These are phyloP conservation scores for Cadophora gregata DNA, from an alignment of 2,329 filamentous ascomycete genomes.

Conservation along the genomic window DNA sequence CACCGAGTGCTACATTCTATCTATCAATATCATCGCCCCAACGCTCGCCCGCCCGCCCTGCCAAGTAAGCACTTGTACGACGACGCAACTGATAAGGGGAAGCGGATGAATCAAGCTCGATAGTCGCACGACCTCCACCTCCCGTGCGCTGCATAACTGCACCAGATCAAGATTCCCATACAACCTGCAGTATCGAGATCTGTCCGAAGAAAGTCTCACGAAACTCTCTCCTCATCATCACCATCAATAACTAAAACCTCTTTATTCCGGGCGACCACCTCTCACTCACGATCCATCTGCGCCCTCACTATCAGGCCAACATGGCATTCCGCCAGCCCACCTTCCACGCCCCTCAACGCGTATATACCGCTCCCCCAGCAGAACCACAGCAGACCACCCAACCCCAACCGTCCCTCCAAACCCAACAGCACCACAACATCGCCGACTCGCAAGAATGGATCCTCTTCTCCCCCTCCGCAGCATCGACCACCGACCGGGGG, in stretches of 20 bases:
- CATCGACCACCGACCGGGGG: constrained; percentile 70
- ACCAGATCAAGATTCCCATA: constrained; percentile 1
- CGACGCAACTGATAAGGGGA: constrained; percentile 12
- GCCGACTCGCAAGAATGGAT: constrained; percentile 94
- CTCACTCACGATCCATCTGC: background rate
- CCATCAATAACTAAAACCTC: background rate
- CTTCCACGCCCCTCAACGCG: constrained; percentile 57
- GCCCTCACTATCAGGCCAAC: constrained; percentile 16
- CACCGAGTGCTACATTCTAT: background rate
- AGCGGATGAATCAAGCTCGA: constrained; percentile 8
- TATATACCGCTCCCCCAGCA: constrained; percentile 49
- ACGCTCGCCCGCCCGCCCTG: constrained; percentile 6
- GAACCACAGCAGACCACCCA: constrained; percentile 45
- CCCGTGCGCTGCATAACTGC: constrained; percentile 1
- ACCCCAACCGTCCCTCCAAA: constrained; percentile 41
- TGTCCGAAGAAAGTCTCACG: too few species aligned
- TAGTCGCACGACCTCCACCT: constrained; percentile 13
- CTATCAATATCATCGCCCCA: background rate
- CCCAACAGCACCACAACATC: constrained; percentile 43
- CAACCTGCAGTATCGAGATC: background rate
- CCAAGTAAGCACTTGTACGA: constrained; percentile 11
- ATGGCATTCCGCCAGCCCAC: constrained; percentile 69
- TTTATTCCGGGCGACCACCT: background rate
- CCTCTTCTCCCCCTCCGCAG: constrained; percentile 81
- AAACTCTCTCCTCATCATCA: background rate